These are phyloP conservation scores for Termitomyces sp. DNA, from an alignment of 768 basidiomycete genomes.

Conservation along the genomic window DNA sequence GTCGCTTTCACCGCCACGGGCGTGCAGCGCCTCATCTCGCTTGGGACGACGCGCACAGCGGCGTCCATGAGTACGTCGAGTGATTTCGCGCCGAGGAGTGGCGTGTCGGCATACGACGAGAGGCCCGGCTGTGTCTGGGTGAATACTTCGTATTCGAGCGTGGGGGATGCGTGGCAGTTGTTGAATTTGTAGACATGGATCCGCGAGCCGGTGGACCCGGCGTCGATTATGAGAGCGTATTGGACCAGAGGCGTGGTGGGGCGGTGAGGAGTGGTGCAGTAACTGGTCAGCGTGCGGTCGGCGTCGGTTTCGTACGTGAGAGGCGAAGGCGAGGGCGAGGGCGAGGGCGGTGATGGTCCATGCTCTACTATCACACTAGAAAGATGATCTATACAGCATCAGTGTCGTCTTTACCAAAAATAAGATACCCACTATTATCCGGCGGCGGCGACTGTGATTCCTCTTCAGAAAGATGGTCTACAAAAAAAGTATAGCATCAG, in stretches of 20 bases:
- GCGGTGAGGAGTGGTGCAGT: slow-evolving; percentile 61
- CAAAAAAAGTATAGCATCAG: no score
- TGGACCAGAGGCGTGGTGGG: slow-evolving; percentile 63
- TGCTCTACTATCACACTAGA: no score
- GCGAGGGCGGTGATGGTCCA: no score
- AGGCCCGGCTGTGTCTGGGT: slow-evolving; percentile 78
- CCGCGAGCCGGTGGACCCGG: slow-evolving; percentile 94
- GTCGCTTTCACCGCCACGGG: slow-evolving; percentile 91
- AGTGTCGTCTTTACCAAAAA: no score
- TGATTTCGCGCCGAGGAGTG: slow-evolving; percentile 67
- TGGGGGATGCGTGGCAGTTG: slow-evolving; percentile 73
- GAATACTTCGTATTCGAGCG: slow-evolving; percentile 94
- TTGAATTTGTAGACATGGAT: slow-evolving; percentile 99
- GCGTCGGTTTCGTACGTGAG: slow-evolving; percentile 54
- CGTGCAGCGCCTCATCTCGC: slow-evolving; percentile 65
- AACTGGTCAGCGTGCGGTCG: slow-evolving; percentile 66
- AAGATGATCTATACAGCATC: no score
- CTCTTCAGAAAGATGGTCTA: no score
- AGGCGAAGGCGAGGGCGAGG: no score
- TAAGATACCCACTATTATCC: no score
- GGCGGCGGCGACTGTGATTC: no score
- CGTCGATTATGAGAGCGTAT: slow-evolving; percentile 97
- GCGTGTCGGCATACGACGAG: slow-evolving; percentile 55
- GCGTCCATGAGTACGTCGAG: slow-evolving; percentile 79
- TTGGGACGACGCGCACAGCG: slow-evolving; percentile 77